phyloP scores from a whole-genome alignment of 208 protist species.

The Trypanosoma mega region DNA sequence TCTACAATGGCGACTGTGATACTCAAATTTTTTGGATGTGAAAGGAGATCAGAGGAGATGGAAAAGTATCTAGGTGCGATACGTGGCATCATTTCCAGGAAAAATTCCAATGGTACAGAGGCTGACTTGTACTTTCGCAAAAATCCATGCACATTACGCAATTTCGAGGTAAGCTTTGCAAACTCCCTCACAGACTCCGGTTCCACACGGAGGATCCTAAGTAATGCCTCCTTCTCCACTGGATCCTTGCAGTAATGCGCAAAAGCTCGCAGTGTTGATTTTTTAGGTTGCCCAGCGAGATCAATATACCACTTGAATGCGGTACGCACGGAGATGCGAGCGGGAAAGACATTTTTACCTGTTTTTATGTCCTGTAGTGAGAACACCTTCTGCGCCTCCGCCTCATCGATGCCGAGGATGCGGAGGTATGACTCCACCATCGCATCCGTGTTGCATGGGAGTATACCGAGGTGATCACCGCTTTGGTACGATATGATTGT shows the following conservation, averaged over 20 bases:
- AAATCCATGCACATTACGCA: slow-evolving; percentile 80
- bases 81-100: slow-evolving; percentile 93
- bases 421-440: slow-evolving; percentile 81
- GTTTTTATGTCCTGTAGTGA: slow-evolving; percentile 85
- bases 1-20: slow-evolving; percentile 89
- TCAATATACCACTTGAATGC: slow-evolving; percentile 93
- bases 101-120: slow-evolving; percentile 76
- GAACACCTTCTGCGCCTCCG: slow-evolving; percentile 71
- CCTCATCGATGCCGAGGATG: slow-evolving; percentile 49
- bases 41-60: slow-evolving; percentile 91
- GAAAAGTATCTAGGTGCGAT: slow-evolving; percentile 95
- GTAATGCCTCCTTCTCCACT: slow-evolving; percentile 71
- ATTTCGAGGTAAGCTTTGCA: slow-evolving; percentile 59
- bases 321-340: slow-evolving; percentile 68
- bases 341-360: slow-evolving; percentile 86
- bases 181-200: slow-evolving; percentile 75
- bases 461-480: slow-evolving; percentile 95
- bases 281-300: slow-evolving; percentile 78
- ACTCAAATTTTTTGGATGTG: slow-evolving; percentile 61
- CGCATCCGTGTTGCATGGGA: slow-evolving; percentile 85
- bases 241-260: slow-evolving; percentile 79
- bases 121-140: slow-evolving; percentile 79
- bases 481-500: slow-evolving; percentile 92
- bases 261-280: slow-evolving; percentile 90
- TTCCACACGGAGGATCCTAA: slow-evolving; percentile 68